Base-by-base conservation (phyloP, 495 filamentous ascomycete genomes). In the Hypoxylon crocopeplum region DNA sequence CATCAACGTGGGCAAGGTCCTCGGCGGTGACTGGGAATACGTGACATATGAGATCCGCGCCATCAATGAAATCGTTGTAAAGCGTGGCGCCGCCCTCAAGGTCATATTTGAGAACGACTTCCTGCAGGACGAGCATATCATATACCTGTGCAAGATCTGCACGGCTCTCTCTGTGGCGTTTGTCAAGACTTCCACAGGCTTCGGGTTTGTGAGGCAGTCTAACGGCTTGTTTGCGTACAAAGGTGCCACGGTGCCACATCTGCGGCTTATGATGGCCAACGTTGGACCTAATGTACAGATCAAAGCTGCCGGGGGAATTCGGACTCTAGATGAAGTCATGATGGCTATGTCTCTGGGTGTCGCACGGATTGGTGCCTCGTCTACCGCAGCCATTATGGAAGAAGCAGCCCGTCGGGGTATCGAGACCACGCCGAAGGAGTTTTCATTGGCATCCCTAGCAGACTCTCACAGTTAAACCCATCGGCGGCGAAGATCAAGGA, bases 21-120 rank as follows among this genome's bases (percentile, higher is more conserved):
- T 83, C 4, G 71, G 80, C 47, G 76, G 72, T 0, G 79, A 86
- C 29, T 85, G 81, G 81, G 74, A 71, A 29, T 86, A 83, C 36
- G 81, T 84, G 25, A 54, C 66, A 1, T 54, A 71, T 2, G 82
- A 85, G 56, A 82, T 86, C 36, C 48, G 63, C 3, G 59, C 59
- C 44, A 71, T 87, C 49, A 83, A 85, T 48, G 50, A 69, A 1
- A 73, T 72, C 0, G 81, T 84, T 2, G 58, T 46, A 0, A 64
- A 48, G 27, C 46, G 63, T 12, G 74, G 76, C 1, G 82, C 75
- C 0, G 74, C 75, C 1, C 67, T 86, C 13, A 86, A 86, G 58
- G 82, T 84, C 34, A 84, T 86, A 51, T 84, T 86, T 38, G 82
- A 84, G 55, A 84, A 81, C 60, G 79, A 81, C 45, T 86, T 58